Evolutionary conservation across 2,329 filamentous ascomycete species (phyloP).

Genomic region (Colletotrichum sp.): DNA sequence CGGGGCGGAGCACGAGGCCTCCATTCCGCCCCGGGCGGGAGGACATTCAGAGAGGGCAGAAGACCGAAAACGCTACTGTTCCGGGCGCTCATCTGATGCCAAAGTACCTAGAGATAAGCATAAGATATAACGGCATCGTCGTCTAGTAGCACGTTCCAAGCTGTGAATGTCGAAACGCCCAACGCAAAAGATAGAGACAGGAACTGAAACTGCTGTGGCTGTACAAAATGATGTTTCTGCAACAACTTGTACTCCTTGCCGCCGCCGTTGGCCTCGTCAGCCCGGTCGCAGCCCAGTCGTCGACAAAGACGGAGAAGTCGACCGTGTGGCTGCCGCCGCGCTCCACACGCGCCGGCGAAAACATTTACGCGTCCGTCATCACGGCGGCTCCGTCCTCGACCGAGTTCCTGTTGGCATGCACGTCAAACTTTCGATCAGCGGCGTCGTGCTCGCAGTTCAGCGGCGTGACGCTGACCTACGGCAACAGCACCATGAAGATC

Average conservation of each 20-base stretch:
- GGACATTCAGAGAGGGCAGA: background rate
- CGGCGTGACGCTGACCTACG: constrained; percentile 14
- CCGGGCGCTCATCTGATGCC: background rate
- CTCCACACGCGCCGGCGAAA: background rate
- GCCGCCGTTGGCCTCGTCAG: background rate
- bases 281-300: background rate
- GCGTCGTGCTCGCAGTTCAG: constrained; percentile 4
- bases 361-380: constrained; percentile 17
- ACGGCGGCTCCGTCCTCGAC: constrained; percentile 18
- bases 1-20: background rate
- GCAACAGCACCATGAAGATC: constrained; percentile 5
- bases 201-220: background rate
- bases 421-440: background rate
- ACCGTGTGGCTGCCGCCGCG: constrained; percentile 17
- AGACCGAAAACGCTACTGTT: background rate
- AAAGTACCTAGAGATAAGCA: background rate
- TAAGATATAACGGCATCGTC: background rate
- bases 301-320: background rate
- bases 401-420: constrained; percentile 8
- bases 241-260: background rate
- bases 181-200: background rate
- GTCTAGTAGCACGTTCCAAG: background rate
- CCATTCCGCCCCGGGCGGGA: background rate
- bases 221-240: background rate
- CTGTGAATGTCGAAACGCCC: background rate